Percentiles rank a stretch among this genome's conserved stretches.
Evolutionary conservation across 2,329 filamentous ascomycete genomes (phyloP).

Genomic region (Xylaria sp.): DNA sequence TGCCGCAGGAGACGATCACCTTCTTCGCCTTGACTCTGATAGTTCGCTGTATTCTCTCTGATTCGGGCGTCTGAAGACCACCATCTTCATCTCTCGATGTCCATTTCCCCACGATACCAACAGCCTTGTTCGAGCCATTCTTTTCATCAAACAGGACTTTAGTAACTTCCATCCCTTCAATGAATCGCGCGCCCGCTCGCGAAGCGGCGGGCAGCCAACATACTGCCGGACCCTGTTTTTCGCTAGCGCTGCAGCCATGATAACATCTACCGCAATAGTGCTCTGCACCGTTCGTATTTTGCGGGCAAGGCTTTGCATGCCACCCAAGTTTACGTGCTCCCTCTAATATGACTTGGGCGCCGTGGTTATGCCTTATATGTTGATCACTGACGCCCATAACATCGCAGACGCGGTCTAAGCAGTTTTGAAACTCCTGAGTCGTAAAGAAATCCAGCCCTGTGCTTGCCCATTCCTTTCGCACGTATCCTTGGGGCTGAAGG

Average conservation of each 20-base stretch:
- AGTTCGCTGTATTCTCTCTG: slow-evolving; percentile 64
- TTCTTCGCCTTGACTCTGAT: slow-evolving; percentile 81
- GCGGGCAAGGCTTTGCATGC: slow-evolving; percentile 69
- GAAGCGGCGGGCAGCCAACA: slow-evolving; percentile 76
- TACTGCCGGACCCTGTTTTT: slow-evolving; percentile 76
- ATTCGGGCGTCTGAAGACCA: slow-evolving; percentile 62
- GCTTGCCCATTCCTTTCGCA: slow-evolving; percentile 74
- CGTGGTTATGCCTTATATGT: slow-evolving; percentile 67
- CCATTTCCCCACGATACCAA: slow-evolving; percentile 81
- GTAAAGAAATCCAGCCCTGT: slow-evolving; percentile 72
- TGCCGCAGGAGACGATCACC: slow-evolving; percentile 81
- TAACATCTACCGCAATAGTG: slow-evolving; percentile 68
- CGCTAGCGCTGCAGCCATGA: slow-evolving; percentile 60
- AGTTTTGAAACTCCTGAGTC: slow-evolving; percentile 70
- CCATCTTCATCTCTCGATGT: slow-evolving; percentile 74
- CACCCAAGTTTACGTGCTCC: slow-evolving; percentile 74
- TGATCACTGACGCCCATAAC: slow-evolving; percentile 50
- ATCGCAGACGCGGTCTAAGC: slow-evolving; percentile 61
- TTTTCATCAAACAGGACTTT: slow-evolving; percentile 67
- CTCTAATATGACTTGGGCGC: slow-evolving; percentile 71
- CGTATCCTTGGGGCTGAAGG: slow-evolving; percentile 67
- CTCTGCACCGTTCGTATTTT: slow-evolving; percentile 72
- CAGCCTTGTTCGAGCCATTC: slow-evolving; percentile 64
- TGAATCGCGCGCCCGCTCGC: slow-evolving; percentile 71
- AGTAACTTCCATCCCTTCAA: slow-evolving; percentile 74